Evolutionary conservation across 1,139 yeast species (phyloP).

Genomic region (Pichia sp.): DNA sequence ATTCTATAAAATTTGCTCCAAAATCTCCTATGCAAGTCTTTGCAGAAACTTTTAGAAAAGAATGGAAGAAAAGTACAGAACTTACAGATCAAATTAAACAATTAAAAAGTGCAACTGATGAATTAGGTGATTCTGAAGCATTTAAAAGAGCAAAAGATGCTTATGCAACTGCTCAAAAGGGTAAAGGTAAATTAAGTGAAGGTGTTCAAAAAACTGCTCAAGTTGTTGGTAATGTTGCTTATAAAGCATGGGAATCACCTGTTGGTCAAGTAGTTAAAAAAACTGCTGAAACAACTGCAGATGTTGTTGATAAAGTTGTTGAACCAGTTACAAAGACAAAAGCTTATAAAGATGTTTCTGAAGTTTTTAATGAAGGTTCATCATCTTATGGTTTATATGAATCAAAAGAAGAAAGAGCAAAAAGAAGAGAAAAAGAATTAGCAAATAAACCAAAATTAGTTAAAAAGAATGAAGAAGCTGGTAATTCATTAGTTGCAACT

Average conservation of each 20-base stretch:
- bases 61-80: slow-evolving; percentile 86
- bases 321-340: slow-evolving; percentile 93
- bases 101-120: slow-evolving; percentile 92
- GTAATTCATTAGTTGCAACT: slow-evolving; percentile 74
- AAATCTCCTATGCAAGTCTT: slow-evolving; percentile 90
- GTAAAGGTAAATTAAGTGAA: slow-evolving; percentile 75
- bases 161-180: slow-evolving; percentile 74
- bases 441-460: slow-evolving; percentile 56
- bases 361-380: slow-evolving; percentile 87
- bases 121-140: slow-evolving; percentile 90
- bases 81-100: slow-evolving; percentile 91
- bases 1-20: slow-evolving; percentile 9
- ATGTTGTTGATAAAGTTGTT: slow-evolving; percentile 74
- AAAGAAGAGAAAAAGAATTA: slow-evolving; percentile 65
- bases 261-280: slow-evolving; percentile 83
- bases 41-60: slow-evolving; percentile 82
- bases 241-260: slow-evolving; percentile 94
- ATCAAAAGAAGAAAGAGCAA: slow-evolving; percentile 73
- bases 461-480: slow-evolving; percentile 80
- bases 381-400: slow-evolving; percentile 92
- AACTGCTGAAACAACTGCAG: slow-evolving; percentile 75
- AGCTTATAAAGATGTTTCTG: slow-evolving; percentile 81
- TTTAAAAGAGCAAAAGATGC: slow-evolving; percentile 93
- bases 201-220: slow-evolving; percentile 89
- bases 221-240: slow-evolving; percentile 84